Evolutionary conservation across 1,284 basidiomycete genomes (phyloP), one percentile per base, ranked within the genome.

Genomic region (Exsudoporus floridanus): DNA sequence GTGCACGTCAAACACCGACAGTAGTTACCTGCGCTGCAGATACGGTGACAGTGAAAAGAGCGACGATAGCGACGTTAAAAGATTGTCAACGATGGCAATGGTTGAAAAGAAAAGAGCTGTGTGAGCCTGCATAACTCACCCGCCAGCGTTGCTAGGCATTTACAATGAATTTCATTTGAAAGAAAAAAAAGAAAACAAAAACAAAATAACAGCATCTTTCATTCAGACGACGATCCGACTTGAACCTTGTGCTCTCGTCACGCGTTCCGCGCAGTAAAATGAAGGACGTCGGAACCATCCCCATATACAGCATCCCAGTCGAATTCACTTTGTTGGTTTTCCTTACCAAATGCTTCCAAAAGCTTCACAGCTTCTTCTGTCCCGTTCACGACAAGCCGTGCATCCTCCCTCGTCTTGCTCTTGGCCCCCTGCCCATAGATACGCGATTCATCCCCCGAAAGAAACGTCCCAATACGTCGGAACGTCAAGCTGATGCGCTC

Each of bases 401-500:
- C 84, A 3, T 76, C 72, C 37, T 74, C 78, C 48, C 64, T 73
- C 16, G 72, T 79, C 73, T 88, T 89, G 0, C 76, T 77, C 58
- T 66, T 79, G 46, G 83, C 85, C 1, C 87, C 88, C 60, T 87
- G 85, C 0, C 88, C 88, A 59, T 73, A 88, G 9, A 89, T 90
- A 57, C 59, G 66, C 23, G 63, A 70, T 52, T 75, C 71, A 52
- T 80, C 76, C 30, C 62, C 63, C 14, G 73, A 78, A 54, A 90
- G 69, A 68, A 86, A 90, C 33, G 88, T 90, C 37, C 84, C 86
- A 43, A 90, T 90, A 51, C 77, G 74, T 35, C 88, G 76, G 67
- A 90, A 90, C 16, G 88, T 90, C 59, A 90, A 67, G 64, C 87
- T 89, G 63, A 90, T 89, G 45, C 88, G 77, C 54, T 77, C 83